Conservation (phyloP, 345 rosid species). For the Murraya koenigii region DNA sequence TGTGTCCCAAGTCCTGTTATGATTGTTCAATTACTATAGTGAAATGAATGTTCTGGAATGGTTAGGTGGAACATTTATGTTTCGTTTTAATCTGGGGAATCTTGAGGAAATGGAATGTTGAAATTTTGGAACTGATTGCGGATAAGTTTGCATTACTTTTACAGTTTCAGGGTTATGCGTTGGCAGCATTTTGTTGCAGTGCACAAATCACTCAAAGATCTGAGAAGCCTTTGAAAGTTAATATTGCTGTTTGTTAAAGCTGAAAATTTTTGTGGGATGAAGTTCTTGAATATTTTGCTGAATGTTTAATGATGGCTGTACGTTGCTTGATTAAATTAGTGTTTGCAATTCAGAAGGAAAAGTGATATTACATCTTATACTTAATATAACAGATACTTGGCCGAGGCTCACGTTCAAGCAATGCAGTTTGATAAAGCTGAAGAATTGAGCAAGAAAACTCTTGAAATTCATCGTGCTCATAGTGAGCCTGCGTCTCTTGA, state of each 20-base stretch:
- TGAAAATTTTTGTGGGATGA: not conserved
- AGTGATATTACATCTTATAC: not conserved
- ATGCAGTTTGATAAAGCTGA: constrained; percentile 98
- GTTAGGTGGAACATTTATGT: constrained; percentile 2
- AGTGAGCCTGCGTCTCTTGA: constrained; percentile 97
- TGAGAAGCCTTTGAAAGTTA: not conserved
- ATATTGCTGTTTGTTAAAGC: not conserved
- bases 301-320: not conserved
- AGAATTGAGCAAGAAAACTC: constrained; percentile 86
- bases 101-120: not conserved
- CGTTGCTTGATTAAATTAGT: not conserved
- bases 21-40: not conserved
- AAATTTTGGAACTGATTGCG: not conserved
- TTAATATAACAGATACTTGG: constrained; percentile 66
- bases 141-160: not conserved
- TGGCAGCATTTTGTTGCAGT: not conserved
- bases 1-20: not conserved
- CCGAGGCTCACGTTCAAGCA: constrained; percentile 98
- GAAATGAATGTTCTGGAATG: not conserved
- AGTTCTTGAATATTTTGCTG: not conserved
- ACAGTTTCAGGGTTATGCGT: not conserved
- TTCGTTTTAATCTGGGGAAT: not conserved
- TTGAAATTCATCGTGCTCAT: constrained; percentile 92
- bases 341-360: not conserved
- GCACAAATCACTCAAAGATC: not conserved